Percentiles rank a stretch among this genome's conserved stretches.
phyloP scores from a whole-genome alignment of 768 basidiomycete genomes.

The Lactarius indigo region DNA sequence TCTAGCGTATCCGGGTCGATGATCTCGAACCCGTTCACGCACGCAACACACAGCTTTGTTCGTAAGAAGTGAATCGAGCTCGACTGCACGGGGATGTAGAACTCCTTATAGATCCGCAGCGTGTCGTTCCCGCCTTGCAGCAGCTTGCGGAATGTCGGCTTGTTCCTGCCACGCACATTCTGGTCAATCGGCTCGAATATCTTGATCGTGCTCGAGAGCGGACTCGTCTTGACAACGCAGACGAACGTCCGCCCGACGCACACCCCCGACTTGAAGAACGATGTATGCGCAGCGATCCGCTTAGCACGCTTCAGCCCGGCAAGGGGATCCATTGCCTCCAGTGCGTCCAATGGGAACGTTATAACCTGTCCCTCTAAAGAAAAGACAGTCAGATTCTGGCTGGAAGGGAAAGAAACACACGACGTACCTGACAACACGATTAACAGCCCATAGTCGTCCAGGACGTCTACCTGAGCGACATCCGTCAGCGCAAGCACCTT shows the following conservation, averaged over 20 bases:
- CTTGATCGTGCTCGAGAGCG: slow-evolving; percentile 96
- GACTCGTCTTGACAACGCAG: slow-evolving; percentile 95
- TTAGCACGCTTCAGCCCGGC: slow-evolving; percentile 92
- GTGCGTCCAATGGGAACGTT: slow-evolving; percentile 90
- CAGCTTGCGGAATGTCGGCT: slow-evolving; percentile 92
- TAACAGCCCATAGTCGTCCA: slow-evolving; percentile 93
- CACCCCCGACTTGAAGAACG: slow-evolving; percentile 95
- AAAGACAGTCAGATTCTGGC: not conserved
- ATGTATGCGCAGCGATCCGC: slow-evolving; percentile 91
- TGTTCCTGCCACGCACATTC: slow-evolving; percentile 68
- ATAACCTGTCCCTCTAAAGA: slow-evolving; percentile 85
- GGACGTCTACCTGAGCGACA: slow-evolving; percentile 91
- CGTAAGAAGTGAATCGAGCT: slow-evolving; percentile 96
- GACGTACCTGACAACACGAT: slow-evolving; percentile 93
- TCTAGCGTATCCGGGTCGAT: slow-evolving; percentile 96
- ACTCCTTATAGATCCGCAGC: slow-evolving; percentile 93
- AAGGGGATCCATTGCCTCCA: slow-evolving; percentile 87
- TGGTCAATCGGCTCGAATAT: slow-evolving; percentile 95
- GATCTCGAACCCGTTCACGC: slow-evolving; percentile 97
- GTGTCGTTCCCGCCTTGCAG: slow-evolving; percentile 95
- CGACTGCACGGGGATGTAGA: slow-evolving; percentile 97
- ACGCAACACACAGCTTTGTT: slow-evolving; percentile 95
- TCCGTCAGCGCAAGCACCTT: slow-evolving; percentile 87
- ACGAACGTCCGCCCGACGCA: slow-evolving; percentile 90
- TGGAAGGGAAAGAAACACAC: not conserved